Evolutionary conservation across 352 stramenopile genomes (phyloP).

Genomic region (Globisporangium apiculatum): DNA sequence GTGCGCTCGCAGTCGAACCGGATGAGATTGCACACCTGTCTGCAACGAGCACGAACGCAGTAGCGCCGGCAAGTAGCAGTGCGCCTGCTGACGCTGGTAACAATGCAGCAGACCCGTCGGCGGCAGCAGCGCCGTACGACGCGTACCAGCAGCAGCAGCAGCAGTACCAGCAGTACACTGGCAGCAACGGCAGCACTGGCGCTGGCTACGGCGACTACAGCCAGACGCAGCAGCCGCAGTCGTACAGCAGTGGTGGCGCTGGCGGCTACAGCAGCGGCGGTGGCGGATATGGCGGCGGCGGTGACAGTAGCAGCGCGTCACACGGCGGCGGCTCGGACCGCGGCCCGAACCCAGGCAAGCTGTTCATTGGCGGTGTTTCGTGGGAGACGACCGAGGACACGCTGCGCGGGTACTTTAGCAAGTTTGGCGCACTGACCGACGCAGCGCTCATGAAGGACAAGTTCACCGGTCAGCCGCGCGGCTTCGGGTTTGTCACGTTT

Average conservation of each 20-base stretch:
- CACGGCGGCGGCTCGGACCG: conserved; percentile 6
- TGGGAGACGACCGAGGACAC: conserved; percentile 93
- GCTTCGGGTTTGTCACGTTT: conserved; percentile 93
- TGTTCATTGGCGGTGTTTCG: conserved; percentile 89
- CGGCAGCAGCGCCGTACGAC: conserved; percentile 13
- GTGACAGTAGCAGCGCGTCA: neutral
- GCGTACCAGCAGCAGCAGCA: conserved; percentile 40
- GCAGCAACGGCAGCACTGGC: conserved; percentile 3
- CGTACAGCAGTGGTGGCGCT: conserved; percentile 3
- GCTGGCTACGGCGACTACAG: conserved; percentile 17
- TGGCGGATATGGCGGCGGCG: neutral
- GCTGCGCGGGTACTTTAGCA: conserved; percentile 84
- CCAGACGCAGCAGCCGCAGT: conserved; percentile 11
- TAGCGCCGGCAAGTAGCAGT: conserved; percentile 1
- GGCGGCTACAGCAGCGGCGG: conserved; percentile 6
- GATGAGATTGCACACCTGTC: conserved; percentile 29
- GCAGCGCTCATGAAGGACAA: conserved; percentile 92
- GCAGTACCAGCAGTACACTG: conserved; percentile 22
- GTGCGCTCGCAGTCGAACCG: conserved; percentile 50
- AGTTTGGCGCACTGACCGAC: conserved; percentile 83
- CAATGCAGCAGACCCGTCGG: conserved; percentile 4
- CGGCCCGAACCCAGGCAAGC: conserved; percentile 56
- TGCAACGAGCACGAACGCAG: conserved; percentile 7
- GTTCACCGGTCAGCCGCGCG: conserved; percentile 87
- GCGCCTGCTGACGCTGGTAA: neutral